Conservation (phyloP, 768 basidiomycete genomes). For the Leucosporidium yakuticum region DNA sequence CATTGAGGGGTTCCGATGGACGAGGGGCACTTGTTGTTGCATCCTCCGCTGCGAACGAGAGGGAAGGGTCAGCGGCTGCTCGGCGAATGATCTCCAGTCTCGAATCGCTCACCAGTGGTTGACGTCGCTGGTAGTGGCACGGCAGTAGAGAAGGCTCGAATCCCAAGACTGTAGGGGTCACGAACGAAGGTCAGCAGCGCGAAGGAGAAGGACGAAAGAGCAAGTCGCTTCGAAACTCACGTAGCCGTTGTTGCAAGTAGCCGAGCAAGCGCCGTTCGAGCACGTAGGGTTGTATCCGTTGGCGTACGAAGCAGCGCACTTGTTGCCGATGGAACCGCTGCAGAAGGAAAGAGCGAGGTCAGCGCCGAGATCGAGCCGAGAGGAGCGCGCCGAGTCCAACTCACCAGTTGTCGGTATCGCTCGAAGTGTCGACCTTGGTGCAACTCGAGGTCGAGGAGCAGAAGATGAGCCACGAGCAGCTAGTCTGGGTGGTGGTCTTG, state of each 20-base stretch:
- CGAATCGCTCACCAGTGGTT: no score
- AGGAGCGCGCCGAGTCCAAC: neutral
- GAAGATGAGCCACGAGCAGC: slow-evolving; percentile 5
- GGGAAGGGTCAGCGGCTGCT: neutral
- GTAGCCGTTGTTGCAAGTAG: slow-evolving; percentile 13
- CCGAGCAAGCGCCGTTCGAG: slow-evolving; percentile 13
- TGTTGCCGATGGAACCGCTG: slow-evolving; percentile 18
- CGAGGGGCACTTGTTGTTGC: slow-evolving; percentile 3
- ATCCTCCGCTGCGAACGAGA: no score
- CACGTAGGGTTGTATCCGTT: slow-evolving; percentile 16
- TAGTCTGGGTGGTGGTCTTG: neutral
- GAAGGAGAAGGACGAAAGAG: no score
- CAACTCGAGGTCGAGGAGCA: slow-evolving; percentile 8
- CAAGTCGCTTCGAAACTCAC: no score
- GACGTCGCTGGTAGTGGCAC: no score
- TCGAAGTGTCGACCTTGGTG: neutral
- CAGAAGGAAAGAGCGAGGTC: neutral
- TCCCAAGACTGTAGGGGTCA: no score
- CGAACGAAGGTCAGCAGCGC: no score
- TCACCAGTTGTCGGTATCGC: slow-evolving; percentile 13
- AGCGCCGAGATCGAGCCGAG: neutral
- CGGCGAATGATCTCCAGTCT: no score
- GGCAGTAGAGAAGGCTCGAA: no score
- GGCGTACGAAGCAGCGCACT: slow-evolving; percentile 8
- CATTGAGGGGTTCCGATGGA: neutral